phyloP scores from a whole-genome alignment of 2,329 filamentous ascomycete genomes.

The Fusarium xyrophilum region DNA sequence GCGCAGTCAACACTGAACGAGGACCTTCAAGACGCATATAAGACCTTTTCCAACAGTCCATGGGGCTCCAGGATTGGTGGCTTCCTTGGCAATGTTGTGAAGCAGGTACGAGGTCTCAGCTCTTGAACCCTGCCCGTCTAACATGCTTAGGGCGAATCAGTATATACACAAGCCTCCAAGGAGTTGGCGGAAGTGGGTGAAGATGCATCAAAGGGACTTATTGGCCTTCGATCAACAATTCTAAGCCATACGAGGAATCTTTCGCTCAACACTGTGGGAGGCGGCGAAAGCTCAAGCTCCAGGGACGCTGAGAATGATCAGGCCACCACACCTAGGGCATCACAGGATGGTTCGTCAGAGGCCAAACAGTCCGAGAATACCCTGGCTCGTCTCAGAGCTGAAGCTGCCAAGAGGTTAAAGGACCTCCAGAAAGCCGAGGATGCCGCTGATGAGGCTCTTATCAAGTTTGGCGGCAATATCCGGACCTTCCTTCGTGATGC shows the following conservation, averaged over 20 bases:
- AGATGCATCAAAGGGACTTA: constrained; percentile 83
- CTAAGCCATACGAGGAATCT: constrained; percentile 77
- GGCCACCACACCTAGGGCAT: constrained; percentile 58
- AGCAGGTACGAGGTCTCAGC: constrained; percentile 68
- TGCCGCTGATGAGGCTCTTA: constrained; percentile 90
- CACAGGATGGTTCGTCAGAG: constrained; percentile 52
- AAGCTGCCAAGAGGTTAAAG: constrained; percentile 83
- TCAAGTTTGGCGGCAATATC: constrained; percentile 90
- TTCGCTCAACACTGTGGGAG: constrained; percentile 62
- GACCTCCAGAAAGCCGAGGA: constrained; percentile 93
- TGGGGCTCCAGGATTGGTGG: constrained; percentile 92
- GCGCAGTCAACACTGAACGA: constrained; percentile 71
- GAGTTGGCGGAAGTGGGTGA: constrained; percentile 81
- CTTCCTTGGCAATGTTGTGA: constrained; percentile 89
- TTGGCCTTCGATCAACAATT: constrained; percentile 70
- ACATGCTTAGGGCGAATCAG: constrained; percentile 70
- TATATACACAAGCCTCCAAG: constrained; percentile 85
- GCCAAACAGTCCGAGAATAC: constrained; percentile 65
- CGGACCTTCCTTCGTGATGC: constrained; percentile 90
- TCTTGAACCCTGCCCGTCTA: constrained; percentile 15
- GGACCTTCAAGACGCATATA: constrained; percentile 95
- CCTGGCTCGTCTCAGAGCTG: constrained; percentile 75
- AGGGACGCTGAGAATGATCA: constrained; percentile 48
- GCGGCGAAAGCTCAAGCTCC: constrained; percentile 42
- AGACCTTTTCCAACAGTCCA: constrained; percentile 86